Conservation (phyloP, 2,329 filamentous ascomycete species). For the Exophiala dermatitidis region DNA sequence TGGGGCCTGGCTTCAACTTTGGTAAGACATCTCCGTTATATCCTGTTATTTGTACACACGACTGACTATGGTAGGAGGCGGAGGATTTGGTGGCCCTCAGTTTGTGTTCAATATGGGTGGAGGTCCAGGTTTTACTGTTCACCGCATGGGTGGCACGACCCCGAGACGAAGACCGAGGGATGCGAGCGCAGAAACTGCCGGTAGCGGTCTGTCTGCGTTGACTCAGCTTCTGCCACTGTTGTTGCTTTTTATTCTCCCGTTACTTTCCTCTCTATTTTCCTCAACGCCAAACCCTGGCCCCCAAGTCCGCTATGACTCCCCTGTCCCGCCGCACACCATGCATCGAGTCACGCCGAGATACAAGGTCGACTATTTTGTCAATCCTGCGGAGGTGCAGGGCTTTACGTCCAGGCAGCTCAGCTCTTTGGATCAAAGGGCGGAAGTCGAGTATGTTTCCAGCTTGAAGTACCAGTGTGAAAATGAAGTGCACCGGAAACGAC, state of each 20-base stretch:
- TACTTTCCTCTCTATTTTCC: slow-evolving; percentile 72
- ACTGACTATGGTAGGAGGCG: slow-evolving; percentile 38
- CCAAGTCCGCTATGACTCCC: slow-evolving; percentile 65
- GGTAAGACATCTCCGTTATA: slow-evolving; percentile 43
- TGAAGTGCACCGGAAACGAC: slow-evolving; percentile 59
- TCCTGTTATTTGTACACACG: neutral
- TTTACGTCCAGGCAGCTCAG: slow-evolving; percentile 63
- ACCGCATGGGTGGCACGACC: slow-evolving; percentile 80
- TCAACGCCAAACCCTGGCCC: slow-evolving; percentile 54
- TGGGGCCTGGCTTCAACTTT: slow-evolving; percentile 56
- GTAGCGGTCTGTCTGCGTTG: slow-evolving; percentile 48
- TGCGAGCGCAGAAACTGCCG: slow-evolving; percentile 48
- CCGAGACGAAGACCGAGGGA: slow-evolving; percentile 70
- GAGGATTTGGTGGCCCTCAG: slow-evolving; percentile 69
- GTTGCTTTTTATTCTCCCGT: slow-evolving; percentile 77
- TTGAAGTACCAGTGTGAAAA: slow-evolving; percentile 66
- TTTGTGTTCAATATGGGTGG: slow-evolving; percentile 95
- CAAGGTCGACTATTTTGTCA: slow-evolving; percentile 75
- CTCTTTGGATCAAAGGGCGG: slow-evolving; percentile 69
- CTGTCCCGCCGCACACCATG: slow-evolving; percentile 64
- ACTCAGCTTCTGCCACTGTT: slow-evolving; percentile 80
- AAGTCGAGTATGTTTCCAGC: slow-evolving; percentile 61
- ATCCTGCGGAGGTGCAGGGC: slow-evolving; percentile 67
- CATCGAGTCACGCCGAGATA: slow-evolving; percentile 63
- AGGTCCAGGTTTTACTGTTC: slow-evolving; percentile 82